These are phyloP conservation scores for Pholiota molesta DNA, from an alignment of 768 basidiomycete genomes.

Conservation along the genomic window DNA sequence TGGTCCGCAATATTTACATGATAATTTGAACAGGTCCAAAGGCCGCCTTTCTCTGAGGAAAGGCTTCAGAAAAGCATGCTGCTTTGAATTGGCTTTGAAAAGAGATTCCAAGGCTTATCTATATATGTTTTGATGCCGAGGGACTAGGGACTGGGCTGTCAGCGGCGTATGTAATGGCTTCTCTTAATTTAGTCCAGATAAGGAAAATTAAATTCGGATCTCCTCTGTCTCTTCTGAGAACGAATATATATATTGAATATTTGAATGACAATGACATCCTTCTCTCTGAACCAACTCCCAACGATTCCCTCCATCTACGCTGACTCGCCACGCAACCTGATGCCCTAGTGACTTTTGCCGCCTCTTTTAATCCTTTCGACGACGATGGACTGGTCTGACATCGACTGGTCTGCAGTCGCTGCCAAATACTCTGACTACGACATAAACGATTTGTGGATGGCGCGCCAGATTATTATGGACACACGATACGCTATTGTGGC, in stretches of 20 bases:
- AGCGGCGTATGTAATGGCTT: neutral
- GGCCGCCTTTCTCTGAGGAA: too few relatives aligned
- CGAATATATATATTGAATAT: neutral
- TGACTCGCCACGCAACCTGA: neutral
- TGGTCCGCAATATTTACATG: too few relatives aligned
- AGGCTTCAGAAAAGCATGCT: too few relatives aligned
- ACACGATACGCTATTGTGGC: constrained; percentile 36
- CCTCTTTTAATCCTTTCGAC: neutral
- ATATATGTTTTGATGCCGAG: too few relatives aligned
- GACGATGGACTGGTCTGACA: neutral
- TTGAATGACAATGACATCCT: neutral
- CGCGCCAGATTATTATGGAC: constrained; percentile 9
- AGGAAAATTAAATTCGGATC: neutral
- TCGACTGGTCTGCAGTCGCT: constrained; percentile 1
- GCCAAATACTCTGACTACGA: constrained; percentile 1
- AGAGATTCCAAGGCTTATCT: too few relatives aligned
- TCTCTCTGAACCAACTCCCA: too few relatives aligned
- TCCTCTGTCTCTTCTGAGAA: neutral
- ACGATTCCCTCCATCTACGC: neutral
- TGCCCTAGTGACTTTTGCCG: constrained; percentile 2
- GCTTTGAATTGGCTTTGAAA: too few relatives aligned
- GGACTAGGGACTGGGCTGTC: neutral
- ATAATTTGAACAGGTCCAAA: too few relatives aligned
- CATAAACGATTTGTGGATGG: constrained; percentile 10
- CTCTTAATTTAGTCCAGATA: neutral